Conservation (phyloP, 2,329 filamentous ascomycete species). For the Biscogniauxia marginata region DNA sequence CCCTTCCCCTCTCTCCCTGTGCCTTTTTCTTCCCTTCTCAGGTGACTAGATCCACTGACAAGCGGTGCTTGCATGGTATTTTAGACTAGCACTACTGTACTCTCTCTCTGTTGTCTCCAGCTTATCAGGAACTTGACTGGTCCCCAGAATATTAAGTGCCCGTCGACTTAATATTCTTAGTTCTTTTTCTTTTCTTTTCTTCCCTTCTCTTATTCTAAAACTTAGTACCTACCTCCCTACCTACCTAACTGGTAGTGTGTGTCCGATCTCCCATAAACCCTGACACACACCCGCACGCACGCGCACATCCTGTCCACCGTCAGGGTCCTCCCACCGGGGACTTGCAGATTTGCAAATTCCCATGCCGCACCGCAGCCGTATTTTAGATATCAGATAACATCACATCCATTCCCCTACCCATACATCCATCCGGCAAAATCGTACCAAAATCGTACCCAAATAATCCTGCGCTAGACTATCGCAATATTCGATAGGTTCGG, state of each 20-base stretch:
- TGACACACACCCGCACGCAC: background rate
- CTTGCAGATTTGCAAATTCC: background rate
- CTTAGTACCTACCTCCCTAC: background rate
- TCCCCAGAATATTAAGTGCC: background rate
- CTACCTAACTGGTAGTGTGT: background rate
- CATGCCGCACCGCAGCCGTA: background rate
- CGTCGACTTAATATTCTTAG: background rate
- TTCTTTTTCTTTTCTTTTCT: too few relatives aligned
- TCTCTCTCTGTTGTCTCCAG: constrained; percentile 2
- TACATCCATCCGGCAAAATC: constrained; percentile 20
- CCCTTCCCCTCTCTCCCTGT: background rate
- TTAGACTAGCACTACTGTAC: constrained; percentile 3
- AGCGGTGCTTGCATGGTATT: background rate
- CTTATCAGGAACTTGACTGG: constrained; percentile 2
- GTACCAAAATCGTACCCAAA: background rate
- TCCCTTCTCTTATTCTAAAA: too few relatives aligned
- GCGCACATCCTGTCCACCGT: constrained; percentile 7
- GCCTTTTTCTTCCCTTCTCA: background rate
- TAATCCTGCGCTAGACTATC: constrained; percentile 5
- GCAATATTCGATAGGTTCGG: constrained; percentile 5
- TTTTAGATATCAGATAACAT: constrained; percentile 20
- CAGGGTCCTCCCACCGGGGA: constrained; percentile 6
- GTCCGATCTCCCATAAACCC: background rate
- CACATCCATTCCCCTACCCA: constrained; percentile 11
- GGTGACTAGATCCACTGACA: background rate